These are phyloP conservation scores for Leccinellum rugosiceps DNA, from an alignment of 768 basidiomycete species.

Conservation along the genomic window DNA sequence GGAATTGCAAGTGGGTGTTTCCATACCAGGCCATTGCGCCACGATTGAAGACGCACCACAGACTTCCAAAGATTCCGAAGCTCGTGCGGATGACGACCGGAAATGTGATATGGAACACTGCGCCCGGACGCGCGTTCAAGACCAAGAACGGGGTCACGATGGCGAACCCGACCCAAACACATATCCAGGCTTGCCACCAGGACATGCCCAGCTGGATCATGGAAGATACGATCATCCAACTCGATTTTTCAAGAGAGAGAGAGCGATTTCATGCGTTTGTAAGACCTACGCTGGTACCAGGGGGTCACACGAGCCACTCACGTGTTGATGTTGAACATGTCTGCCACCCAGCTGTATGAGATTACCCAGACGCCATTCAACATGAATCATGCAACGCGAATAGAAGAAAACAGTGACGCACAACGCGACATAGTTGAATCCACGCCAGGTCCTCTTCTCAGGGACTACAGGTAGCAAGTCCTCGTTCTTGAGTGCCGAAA, in stretches of 20 bases:
- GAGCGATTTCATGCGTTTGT: neutral
- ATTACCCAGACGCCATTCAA: neutral
- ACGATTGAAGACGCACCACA: slow-evolving; percentile 79
- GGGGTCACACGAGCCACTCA: slow-evolving; percentile 32
- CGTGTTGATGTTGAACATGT: slow-evolving; percentile 79
- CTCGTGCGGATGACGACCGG: slow-evolving; percentile 73
- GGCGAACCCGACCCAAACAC: slow-evolving; percentile 64
- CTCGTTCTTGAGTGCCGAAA: slow-evolving; percentile 49
- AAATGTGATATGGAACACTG: slow-evolving; percentile 73
- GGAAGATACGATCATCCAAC: slow-evolving; percentile 75
- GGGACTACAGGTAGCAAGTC: slow-evolving; percentile 67
- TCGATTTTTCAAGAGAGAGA: slow-evolving; percentile 21
- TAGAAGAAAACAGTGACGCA: slow-evolving; percentile 28
- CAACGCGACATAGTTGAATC: slow-evolving; percentile 66
- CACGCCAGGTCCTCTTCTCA: slow-evolving; percentile 62
- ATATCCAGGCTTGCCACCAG: slow-evolving; percentile 87
- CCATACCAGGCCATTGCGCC: slow-evolving; percentile 67
- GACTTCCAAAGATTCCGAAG: slow-evolving; percentile 73
- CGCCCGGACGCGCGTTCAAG: slow-evolving; percentile 74
- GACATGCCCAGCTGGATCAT: slow-evolving; percentile 71
- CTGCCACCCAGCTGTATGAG: slow-evolving; percentile 66
- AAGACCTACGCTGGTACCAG: neutral
- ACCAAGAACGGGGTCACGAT: slow-evolving; percentile 69
- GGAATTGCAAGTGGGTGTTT: slow-evolving; percentile 24
- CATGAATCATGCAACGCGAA: neutral